phyloP scores from a whole-genome alignment of 352 stramenopile species.

The Thalassiosira pacifica region DNA sequence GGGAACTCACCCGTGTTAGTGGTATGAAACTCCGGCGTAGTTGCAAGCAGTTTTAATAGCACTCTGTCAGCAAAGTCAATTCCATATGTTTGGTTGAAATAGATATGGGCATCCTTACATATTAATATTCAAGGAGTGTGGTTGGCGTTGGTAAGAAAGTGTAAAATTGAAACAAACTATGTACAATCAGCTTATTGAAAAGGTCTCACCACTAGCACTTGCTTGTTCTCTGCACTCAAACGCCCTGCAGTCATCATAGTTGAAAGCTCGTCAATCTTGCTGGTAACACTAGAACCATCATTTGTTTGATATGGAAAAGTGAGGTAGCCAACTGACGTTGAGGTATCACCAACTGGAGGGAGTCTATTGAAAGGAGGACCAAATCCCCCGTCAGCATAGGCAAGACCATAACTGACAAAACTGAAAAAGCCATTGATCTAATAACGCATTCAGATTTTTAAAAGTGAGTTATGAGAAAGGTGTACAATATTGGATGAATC shows the following conservation, averaged over 20 bases:
- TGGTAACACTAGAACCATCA: conserved; percentile 14
- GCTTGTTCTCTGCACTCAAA: conserved; percentile 66
- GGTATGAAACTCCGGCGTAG: conserved; percentile 80
- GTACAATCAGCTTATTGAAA: too few species aligned
- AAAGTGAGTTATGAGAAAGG: too few species aligned
- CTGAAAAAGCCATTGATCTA: conserved; percentile 77
- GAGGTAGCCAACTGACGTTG: conserved; percentile 47
- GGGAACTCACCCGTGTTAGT: conserved; percentile 48
- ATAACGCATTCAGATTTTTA: too few species aligned
- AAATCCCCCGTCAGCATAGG: conserved; percentile 66
- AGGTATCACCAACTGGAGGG: conserved; percentile 43
- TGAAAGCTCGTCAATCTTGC: conserved; percentile 76
- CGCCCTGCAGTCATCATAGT: conserved; percentile 58
- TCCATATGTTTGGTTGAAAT: conserved; percentile 45
- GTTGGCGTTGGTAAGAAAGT: too few species aligned
- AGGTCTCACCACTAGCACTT: conserved; percentile 60
- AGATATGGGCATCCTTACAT: conserved; percentile 46
- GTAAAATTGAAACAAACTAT: conserved; percentile 2
- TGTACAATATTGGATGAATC: too few species aligned
- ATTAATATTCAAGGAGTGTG: neutral
- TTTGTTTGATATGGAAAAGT: conserved; percentile 40
- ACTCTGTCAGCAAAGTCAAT: conserved; percentile 56
- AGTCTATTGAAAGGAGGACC: conserved; percentile 22
- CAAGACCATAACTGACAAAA: conserved; percentile 73
- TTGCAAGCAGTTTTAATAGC: conserved; percentile 65